Evolutionary conservation across 208 protist genomes (phyloP).

Genomic region (Kentomonas sorsogonicus): DNA sequence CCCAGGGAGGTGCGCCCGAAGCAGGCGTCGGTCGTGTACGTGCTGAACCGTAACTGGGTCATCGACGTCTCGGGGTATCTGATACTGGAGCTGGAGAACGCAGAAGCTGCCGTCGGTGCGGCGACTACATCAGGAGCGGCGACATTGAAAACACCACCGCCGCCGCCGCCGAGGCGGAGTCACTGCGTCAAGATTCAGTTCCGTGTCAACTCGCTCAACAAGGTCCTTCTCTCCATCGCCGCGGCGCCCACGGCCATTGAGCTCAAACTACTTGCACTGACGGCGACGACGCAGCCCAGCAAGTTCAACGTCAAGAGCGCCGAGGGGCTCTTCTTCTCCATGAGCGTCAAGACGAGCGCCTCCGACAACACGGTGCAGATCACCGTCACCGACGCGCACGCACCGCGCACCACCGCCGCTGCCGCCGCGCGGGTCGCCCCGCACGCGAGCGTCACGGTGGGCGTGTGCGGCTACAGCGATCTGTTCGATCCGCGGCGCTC

Average conservation of each 20-base stretch:
- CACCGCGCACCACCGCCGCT: conserved; percentile 16
- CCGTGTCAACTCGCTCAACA: too few relatives aligned
- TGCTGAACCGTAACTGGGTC: conserved; percentile 60
- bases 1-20: conserved; percentile 40
- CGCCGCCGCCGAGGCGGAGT: conserved; percentile 18
- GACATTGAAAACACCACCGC: too few relatives aligned
- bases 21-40: conserved; percentile 57
- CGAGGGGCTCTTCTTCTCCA: conserved; percentile 33
- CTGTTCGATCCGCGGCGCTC: conserved; percentile 69
- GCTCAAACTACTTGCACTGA: too few relatives aligned
- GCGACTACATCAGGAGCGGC: too few relatives aligned
- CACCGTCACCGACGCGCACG: conserved; percentile 38
- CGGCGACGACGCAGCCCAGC: too few relatives aligned
- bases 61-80: conserved; percentile 59
- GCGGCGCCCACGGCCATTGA: too few relatives aligned
- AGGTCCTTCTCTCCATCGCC: too few relatives aligned
- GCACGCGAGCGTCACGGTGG: conserved; percentile 51
- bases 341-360: conserved; percentile 23
- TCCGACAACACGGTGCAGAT: conserved; percentile 34
- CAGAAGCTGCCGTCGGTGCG: too few relatives aligned
- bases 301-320: conserved; percentile 27
- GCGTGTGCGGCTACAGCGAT: conserved; percentile 65
- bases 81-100: conserved; percentile 37
- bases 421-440: too few relatives aligned
- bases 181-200: conserved; percentile 58